Base-by-base conservation (phyloP, 176 grass and related monocot species). In the Musa itinerans region DNA sequence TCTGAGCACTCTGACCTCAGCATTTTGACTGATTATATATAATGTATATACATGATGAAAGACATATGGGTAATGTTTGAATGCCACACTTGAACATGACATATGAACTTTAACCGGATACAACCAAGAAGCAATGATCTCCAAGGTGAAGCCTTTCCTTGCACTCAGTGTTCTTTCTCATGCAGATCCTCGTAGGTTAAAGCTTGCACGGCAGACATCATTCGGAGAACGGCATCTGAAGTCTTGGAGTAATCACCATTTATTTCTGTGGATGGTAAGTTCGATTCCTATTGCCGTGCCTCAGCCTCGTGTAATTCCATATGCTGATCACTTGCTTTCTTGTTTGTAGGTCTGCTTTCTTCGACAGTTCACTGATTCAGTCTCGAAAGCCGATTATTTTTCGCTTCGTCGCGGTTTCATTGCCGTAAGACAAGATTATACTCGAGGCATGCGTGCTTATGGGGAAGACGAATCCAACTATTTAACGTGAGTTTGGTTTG, bases 301-400 rank as follows among this genome's bases (percentile, higher is more conserved):
- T 43, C 34, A 43, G 34, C n/a, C 8, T 34, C 2, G 14, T 15
- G 1, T 3, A 22, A 64, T 15, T 24, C 8, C 2, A 26, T 51
- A 15, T 13, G 34, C 11, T 26, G 52, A 73, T 43, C 34, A 6
- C 20, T 55, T 73, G 15, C 4, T 54, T 11, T 26, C 2, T 14
- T 73, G 8, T 52, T 14, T 63, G 10, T 12, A 76, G 74, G 58
- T 76, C 17, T 76, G 74, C 58, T 76, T 76, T 51, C n/a, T 76
- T 14, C 27, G 74, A 14, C 74, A 76, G 50, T 76, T 76, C 57
- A 61, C 58, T 2, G 57, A 22, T 63, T 64, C 74, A 1, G 74
- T 76, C 55, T 50, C 25, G 9, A 76, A 76, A 76, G 19, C 74
- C 49, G 74, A 76, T 76, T 76, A 76, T 50, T 76, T 76, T 64